Percentiles rank a stretch among this genome's conserved stretches.
Conservation (phyloP, 139 green algal species). For the Chlamydomonas sp. region DNA sequence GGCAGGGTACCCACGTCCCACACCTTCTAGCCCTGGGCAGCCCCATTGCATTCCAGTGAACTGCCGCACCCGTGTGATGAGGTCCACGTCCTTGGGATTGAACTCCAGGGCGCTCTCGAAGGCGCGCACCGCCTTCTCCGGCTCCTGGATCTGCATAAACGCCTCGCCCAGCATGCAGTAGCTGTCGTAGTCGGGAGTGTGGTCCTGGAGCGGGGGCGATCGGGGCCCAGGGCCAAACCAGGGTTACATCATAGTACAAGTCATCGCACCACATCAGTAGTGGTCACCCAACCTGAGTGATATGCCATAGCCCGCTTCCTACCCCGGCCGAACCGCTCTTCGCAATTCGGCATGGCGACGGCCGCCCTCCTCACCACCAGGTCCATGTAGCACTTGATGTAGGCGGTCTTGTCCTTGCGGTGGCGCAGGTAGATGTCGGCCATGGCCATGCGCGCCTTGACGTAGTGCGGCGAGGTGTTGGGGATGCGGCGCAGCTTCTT, state of each 20-base stretch:
- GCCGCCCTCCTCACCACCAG: conserved; percentile 58
- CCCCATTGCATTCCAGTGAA: conserved; percentile 29
- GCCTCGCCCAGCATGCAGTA: conserved; percentile 82
- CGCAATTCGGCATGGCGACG: not conserved
- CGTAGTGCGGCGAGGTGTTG: conserved; percentile 59
- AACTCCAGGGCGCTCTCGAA: conserved; percentile 71
- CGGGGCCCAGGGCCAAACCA: no score
- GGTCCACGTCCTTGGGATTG: conserved; percentile 61
- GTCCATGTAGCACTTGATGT: conserved; percentile 76
- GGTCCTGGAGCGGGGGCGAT: conserved; percentile 41
- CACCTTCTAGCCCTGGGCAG: conserved; percentile 10
- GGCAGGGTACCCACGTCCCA: no score
- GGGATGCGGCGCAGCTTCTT: conserved; percentile 56
- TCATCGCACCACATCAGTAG: not conserved
- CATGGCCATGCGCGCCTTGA: conserved; percentile 70
- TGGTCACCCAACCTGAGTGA: not conserved
- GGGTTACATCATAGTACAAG: not conserved
- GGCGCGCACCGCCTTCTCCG: conserved; percentile 70
- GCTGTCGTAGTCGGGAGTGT: conserved; percentile 61
- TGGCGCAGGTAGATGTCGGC: conserved; percentile 80
- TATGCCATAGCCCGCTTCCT: not conserved
- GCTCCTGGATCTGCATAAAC: conserved; percentile 82
- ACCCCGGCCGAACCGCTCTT: not conserved
- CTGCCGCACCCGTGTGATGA: conserved; percentile 38
- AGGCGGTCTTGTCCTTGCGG: conserved; percentile 68